These are phyloP conservation scores for Kluyveromyces siamensis DNA, from an alignment of 805 yeast species.

Conservation along the genomic window DNA sequence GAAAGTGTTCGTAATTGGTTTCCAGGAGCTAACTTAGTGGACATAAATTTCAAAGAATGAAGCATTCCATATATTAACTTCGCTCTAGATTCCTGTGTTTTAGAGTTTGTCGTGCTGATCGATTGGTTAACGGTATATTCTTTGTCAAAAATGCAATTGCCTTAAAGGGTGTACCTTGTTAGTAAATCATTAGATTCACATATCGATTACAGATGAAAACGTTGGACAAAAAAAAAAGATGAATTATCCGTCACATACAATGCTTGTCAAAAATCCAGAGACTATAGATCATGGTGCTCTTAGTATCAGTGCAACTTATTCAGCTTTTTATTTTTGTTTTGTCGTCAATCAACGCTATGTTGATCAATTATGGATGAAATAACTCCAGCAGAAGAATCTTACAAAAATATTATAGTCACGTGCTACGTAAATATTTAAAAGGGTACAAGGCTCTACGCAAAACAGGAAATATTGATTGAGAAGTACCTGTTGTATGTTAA, in stretches of 20 bases:
- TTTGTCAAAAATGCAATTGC: conserved; percentile 70
- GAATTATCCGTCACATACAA: conserved; percentile 35
- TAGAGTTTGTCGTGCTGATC: conserved; percentile 38
- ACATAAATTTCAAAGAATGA: conserved; percentile 68
- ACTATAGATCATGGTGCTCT: conserved; percentile 44
- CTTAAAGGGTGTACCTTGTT: conserved; percentile 14
- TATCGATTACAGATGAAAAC: neutral
- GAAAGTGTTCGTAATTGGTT: conserved; percentile 34
- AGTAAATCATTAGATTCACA: neutral
- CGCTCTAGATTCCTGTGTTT: conserved; percentile 59
- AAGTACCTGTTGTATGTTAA: conserved; percentile 2
- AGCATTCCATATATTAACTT: conserved; percentile 80
- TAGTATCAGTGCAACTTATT: neutral
- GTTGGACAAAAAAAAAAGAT: neutral
- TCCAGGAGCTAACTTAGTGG: conserved; percentile 40
- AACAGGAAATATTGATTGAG: neutral
- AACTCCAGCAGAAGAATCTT: neutral
- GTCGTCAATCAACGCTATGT: neutral
- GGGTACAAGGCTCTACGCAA: neutral
- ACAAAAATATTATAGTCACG: neutral
- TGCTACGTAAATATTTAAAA: neutral
- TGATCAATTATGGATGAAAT: neutral
- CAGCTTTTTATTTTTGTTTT: neutral
- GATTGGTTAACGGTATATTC: conserved; percentile 46
- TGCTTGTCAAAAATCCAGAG: conserved; percentile 90